phyloP scores from a whole-genome alignment of 1,284 basidiomycete genomes.

The Cryptococcus floricola region DNA sequence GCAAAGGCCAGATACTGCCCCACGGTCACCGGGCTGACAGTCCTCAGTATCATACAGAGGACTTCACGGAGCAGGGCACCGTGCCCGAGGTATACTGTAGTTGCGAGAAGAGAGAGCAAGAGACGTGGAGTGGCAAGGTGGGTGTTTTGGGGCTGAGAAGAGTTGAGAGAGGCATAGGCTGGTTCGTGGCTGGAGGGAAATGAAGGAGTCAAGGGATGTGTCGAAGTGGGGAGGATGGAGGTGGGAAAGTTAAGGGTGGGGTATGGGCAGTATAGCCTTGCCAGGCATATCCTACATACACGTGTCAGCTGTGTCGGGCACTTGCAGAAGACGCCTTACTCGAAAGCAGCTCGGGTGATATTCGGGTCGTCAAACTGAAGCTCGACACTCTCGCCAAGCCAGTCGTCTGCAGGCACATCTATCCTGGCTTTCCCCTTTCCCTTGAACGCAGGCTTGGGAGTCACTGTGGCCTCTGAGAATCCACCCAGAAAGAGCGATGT shows the following conservation, averaged over 20 bases:
- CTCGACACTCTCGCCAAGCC: slow-evolving; percentile 55
- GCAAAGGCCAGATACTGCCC: slow-evolving; percentile 78
- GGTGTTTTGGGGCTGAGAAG: slow-evolving; percentile 49
- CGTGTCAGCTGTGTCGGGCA: not conserved
- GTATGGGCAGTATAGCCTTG: slow-evolving; percentile 79
- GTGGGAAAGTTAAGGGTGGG: slow-evolving; percentile 66
- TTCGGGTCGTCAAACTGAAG: slow-evolving; percentile 77
- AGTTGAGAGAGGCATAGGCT: slow-evolving; percentile 63
- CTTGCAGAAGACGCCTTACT: slow-evolving; percentile 45
- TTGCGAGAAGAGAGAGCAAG: slow-evolving; percentile 79
- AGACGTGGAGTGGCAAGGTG: slow-evolving; percentile 77
- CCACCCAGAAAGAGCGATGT: slow-evolving; percentile 75
- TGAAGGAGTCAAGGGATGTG: slow-evolving; percentile 65
- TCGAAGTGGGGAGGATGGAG: slow-evolving; percentile 61
- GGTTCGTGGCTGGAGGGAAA: slow-evolving; percentile 59
- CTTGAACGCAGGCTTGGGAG: not conserved
- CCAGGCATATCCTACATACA: slow-evolving; percentile 65
- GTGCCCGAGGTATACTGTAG: slow-evolving; percentile 79
- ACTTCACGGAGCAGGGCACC: slow-evolving; percentile 72
- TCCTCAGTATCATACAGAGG: slow-evolving; percentile 65
- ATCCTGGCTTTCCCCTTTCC: slow-evolving; percentile 20
- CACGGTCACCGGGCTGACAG: slow-evolving; percentile 75
- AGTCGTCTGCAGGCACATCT: slow-evolving; percentile 14
- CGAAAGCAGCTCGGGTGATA: slow-evolving; percentile 68
- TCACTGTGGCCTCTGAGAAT: slow-evolving; percentile 56